Base-by-base conservation (phyloP, 768 basidiomycete genomes). In the Russula emetica region DNA sequence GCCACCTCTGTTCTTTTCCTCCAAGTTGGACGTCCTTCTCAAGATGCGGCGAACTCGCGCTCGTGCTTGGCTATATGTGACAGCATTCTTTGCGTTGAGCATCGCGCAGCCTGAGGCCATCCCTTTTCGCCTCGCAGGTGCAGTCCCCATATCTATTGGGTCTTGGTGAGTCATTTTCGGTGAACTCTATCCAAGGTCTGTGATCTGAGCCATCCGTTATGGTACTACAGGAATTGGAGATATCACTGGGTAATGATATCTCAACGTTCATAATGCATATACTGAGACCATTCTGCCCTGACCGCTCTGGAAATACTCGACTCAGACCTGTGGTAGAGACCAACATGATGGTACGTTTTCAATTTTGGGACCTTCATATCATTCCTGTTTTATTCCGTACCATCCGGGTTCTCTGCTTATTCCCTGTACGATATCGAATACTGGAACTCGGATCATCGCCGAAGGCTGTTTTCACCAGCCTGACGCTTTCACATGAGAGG, bases 301-400 rank as follows among this genome's bases (percentile, higher is more conserved):
- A 64, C 22, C 30, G 20, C 49, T 55, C 34, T 49, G 63, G 53
- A 47, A n/a, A 57, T 3, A 22, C 40, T 44, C 44, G n/a, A n/a
- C 44, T 1, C 34, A 87, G 85, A 24, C 87, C 88, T 4, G 83
- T 90, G 20, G 88, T 90, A 7, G 88, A 92, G 77, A 91, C 89
- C 20, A 90, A 89, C 66, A 87, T 90, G 85, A 88, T 90, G 87
- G 87, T 84, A 72, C 53, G 74, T 56, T 52, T 34, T 44, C 50
- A n/a, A 38, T 38, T 50, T 36, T 22, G 18, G 28, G 34, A 14
- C 32, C 26, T 60, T 53, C 28, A 26, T 55, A 24, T 51, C 34
- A 14, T 55, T 54, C 18, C 24, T 50, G 36, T 55, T 49, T 38
- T 34, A 54, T 42, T 50, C 36, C 57, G 32, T 42, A 40, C 34